A percentile compares a stretch with the other conserved stretches of the same genome.
phyloP scores from a whole-genome alignment of 805 yeast genomes.

The Saccharomycopsis sp. region DNA sequence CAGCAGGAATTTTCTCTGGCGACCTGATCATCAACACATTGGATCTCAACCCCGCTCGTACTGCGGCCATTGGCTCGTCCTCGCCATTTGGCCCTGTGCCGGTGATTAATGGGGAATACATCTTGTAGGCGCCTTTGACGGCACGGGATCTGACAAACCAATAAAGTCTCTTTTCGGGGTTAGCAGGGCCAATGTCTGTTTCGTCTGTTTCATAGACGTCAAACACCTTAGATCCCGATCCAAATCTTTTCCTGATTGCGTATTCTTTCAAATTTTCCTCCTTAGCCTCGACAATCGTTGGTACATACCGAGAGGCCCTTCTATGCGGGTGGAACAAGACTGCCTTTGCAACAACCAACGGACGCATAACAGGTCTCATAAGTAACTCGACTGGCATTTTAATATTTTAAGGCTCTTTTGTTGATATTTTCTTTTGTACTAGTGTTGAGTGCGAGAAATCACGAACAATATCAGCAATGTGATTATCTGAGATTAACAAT shows the following conservation, averaged over 20 bases:
- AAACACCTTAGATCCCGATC: slow-evolving; percentile 52
- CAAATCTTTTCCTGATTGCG: slow-evolving; percentile 49
- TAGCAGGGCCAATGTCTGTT: slow-evolving; percentile 32
- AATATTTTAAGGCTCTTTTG: slow-evolving; percentile 31
- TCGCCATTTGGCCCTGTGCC: slow-evolving; percentile 42
- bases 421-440: neutral
- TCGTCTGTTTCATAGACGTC: slow-evolving; percentile 46
- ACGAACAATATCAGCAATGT: neutral
- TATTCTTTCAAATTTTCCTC: slow-evolving; percentile 35
- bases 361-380: slow-evolving; percentile 54
- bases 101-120: slow-evolving; percentile 38
- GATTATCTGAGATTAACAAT: neutral
- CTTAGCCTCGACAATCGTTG: slow-evolving; percentile 40
- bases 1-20: slow-evolving; percentile 38
- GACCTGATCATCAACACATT: slow-evolving; percentile 51
- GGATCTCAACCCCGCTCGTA: slow-evolving; percentile 56
- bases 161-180: slow-evolving; percentile 40
- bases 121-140: slow-evolving; percentile 58
- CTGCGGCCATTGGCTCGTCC: slow-evolving; percentile 51
- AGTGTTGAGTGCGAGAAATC: neutral
- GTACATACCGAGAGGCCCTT: slow-evolving; percentile 49
- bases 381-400: slow-evolving; percentile 55
- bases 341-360: slow-evolving; percentile 49
- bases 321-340: slow-evolving; percentile 50
- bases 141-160: slow-evolving; percentile 59